Evolutionary conservation across 2,329 filamentous ascomycete genomes (phyloP), one percentile per base, ranked within the genome.

Genomic region (Xylaria sp.): DNA sequence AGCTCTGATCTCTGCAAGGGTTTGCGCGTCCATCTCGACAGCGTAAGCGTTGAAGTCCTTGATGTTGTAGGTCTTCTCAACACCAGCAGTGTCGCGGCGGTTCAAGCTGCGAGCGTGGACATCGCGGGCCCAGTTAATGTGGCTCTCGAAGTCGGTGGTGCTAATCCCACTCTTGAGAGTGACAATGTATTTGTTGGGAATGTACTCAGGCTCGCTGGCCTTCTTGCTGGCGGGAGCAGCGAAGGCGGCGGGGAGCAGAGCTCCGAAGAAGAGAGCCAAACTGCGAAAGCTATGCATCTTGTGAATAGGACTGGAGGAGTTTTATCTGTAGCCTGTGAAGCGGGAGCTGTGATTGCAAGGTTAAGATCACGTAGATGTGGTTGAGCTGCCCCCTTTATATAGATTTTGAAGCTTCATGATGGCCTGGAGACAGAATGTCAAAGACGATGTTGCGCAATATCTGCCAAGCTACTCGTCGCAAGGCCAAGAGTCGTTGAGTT

Each of bases 61-160:
- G 72, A 85, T 81, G 48, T 76, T 77, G 75, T 80, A 84, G 15
- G 78, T 79, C 71, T 81, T 80, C 72, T 83, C 80, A 10, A 85
- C 74, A 62, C 80, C 80, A 59, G 57, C 70, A 31, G 74, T 77
- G 72, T 76, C 73, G 69, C 80, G 77, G 68, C 79, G 74, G 69
- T 46, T 71, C 65, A 83, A 66, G 74, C 80, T 81, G 54, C 77
- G 79, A 65, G 74, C 74, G 64, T 82, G 78, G 7, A 83, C 72
- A 53, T 78, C 77, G 56, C 70, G 74, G 65, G 78, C 78, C 76
- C 76, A 80, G 71, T 65, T 74, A 23, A 81, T 31, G 71, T 83
- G 80, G 28, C 75, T 74, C 68, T 80, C 76, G 59, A 80, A 69
- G 51, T 79, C 75, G 44, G 73, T 67, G 15, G 72, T 70, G 63